Base-by-base conservation (phyloP, 2,329 filamentous ascomycete species). In the Talaromyces sp. region DNA sequence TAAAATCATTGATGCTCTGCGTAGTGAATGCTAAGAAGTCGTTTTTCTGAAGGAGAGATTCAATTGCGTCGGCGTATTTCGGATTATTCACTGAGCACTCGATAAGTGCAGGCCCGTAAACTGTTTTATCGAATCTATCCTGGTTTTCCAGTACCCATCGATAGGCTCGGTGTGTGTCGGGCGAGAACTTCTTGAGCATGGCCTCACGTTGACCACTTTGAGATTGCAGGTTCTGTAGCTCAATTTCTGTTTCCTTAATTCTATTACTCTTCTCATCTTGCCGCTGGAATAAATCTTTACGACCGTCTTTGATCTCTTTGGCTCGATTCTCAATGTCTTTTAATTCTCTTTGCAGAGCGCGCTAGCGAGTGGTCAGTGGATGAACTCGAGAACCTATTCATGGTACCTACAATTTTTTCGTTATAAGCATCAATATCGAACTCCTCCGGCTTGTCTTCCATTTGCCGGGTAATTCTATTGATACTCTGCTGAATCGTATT, bases 71-170 rank as follows among this genome's bases (percentile, higher is more conserved):
- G 11, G 85, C 85, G 74, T 90, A 92, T 62, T 81, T 84, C 41
- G 87, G 83, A 70, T 96, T 87, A 69, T 89, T 93, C 62, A 97
- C 81, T 0, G 90, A 90, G 76, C 93, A 97, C 65, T 85, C 89
- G 37, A 97, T 81, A 72, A 95, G 86, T 0, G 93, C 88, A 6
- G 93, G 93, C 0, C 91, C 92, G 73, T 90, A 92, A 4, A 97
- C 88, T 65, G 90, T 84, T 68, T 90, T 87, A 72, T 90, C 85
- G 68, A 97, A 95, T 58, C 84, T 77, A 63, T 83, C 74, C 66
- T 84, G 84, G 73, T 99, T 87, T 2, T 87, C 76, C 72, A 91
- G 85, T 60, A 98, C 84, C 93, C 94, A 99, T 48, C 88, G 83
- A 88, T 92, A 97, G 2, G 88, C 92, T 68, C 74, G 81, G 11